Percentiles rank a stretch among this genome's conserved stretches.
These are phyloP conservation scores for Sugiyamaella xylanicola DNA, from an alignment of 1,139 yeast species.

Conservation along the genomic window DNA sequence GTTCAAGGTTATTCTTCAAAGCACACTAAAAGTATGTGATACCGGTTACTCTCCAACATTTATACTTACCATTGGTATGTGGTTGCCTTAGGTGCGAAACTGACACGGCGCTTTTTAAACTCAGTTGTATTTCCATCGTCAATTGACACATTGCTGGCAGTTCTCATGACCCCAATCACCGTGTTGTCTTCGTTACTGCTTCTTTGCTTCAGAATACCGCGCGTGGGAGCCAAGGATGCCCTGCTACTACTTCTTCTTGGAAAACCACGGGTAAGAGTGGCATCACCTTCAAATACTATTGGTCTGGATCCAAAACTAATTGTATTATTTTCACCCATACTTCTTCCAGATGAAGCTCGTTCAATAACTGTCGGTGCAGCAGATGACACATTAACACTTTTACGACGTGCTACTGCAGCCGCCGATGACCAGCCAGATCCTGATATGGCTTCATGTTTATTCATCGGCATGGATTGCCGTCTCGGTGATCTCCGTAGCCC, in stretches of 20 bases:
- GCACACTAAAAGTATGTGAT: no score
- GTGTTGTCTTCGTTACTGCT: conserved; percentile 32
- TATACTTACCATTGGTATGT: conserved; percentile 40
- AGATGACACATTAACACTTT: conserved; percentile 7
- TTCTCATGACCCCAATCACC: conserved; percentile 33
- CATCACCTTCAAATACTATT: conserved; percentile 13
- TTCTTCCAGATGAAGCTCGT: conserved; percentile 1
- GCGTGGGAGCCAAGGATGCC: conserved; percentile 28
- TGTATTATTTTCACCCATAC: conserved; percentile 8
- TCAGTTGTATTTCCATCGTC: conserved; percentile 23
- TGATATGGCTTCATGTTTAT: background rate
- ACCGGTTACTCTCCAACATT: background rate
- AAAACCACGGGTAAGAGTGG: conserved; percentile 10
- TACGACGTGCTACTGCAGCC: conserved; percentile 4
- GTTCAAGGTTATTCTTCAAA: background rate
- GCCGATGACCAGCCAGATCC: background rate
- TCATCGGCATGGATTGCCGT: conserved; percentile 11
- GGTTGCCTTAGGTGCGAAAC: conserved; percentile 56
- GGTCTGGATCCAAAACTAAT: conserved; percentile 12
- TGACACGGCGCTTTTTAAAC: conserved; percentile 44
- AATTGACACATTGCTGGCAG: conserved; percentile 19
- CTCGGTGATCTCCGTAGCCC: conserved; percentile 16
- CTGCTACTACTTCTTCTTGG: conserved; percentile 11
- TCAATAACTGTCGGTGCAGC: conserved; percentile 13
- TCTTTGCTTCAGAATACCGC: conserved; percentile 30